Percentiles rank a stretch among this genome's conserved stretches.
Conservation (phyloP, 108 stramenopile genomes). For the Pseudonitzschia delicatissima region DNA sequence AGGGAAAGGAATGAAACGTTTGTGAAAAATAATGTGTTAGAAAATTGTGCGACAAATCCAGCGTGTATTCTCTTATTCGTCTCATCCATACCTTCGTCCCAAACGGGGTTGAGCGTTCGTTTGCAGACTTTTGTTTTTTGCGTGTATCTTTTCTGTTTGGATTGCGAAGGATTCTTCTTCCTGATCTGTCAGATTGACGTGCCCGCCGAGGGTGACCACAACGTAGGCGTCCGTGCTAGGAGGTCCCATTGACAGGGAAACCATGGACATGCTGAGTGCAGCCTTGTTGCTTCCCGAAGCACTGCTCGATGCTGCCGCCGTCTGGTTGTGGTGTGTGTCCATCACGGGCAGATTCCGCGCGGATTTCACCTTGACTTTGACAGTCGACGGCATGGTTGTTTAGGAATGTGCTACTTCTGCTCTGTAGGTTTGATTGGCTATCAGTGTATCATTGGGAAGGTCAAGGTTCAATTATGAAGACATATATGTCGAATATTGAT, state of each 20-base stretch:
- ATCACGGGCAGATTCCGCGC: slow-evolving; percentile 88
- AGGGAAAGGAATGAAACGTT: not conserved
- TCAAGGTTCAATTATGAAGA: too few relatives aligned
- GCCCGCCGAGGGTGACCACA: slow-evolving; percentile 65
- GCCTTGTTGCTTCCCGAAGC: slow-evolving; percentile 6
- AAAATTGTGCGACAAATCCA: not conserved
- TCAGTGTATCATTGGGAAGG: too few relatives aligned
- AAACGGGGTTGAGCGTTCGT: slow-evolving; percentile 76
- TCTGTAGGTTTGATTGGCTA: too few relatives aligned
- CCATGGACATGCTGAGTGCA: not conserved
- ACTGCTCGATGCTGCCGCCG: not conserved
- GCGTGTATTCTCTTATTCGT: not conserved
- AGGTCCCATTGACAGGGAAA: not conserved
- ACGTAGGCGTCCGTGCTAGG: slow-evolving; percentile 69
- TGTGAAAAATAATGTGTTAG: not conserved
- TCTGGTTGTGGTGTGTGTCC: slow-evolving; percentile 31
- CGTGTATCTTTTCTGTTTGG: slow-evolving; percentile 77
- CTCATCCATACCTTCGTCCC: slow-evolving; percentile 57
- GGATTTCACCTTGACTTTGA: slow-evolving; percentile 88
- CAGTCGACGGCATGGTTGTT: slow-evolving; percentile 88
- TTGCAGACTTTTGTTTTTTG: slow-evolving; percentile 76
- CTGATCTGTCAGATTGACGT: slow-evolving; percentile 55
- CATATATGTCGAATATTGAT: too few relatives aligned
- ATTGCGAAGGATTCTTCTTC: slow-evolving; percentile 46
- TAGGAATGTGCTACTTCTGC: too few relatives aligned